phyloP scores from a whole-genome alignment of 164 flowering plant species.

The Pachysandra terminalis region DNA sequence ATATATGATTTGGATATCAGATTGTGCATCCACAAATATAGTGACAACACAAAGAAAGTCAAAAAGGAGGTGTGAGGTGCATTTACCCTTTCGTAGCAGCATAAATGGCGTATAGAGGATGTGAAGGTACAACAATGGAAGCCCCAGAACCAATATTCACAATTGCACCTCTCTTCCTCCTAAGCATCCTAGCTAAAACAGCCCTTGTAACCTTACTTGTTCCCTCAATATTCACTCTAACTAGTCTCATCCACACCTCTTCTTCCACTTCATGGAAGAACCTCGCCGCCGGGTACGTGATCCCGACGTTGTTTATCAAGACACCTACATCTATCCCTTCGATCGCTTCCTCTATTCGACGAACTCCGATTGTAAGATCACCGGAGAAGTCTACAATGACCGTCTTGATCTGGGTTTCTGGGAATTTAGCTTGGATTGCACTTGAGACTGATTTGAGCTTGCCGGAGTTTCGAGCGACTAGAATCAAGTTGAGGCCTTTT shows the following conservation, averaged over 20 bases:
- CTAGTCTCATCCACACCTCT: constrained; percentile 27
- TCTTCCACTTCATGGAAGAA: constrained; percentile 50
- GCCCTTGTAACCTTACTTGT: constrained; percentile 42
- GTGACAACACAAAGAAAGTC: no score
- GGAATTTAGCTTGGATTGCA: constrained; percentile 32
- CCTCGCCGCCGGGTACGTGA: no score
- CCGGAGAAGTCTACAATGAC: constrained; percentile 67
- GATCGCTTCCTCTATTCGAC: no score
- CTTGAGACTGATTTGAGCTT: no score
- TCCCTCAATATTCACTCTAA: constrained; percentile 45
- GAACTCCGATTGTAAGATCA: no score
- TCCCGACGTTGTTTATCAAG: constrained; percentile 58
- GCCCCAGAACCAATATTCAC: constrained; percentile 66
- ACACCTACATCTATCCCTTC: no score
- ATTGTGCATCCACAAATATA: no score
- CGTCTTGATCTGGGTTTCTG: constrained; percentile 39
- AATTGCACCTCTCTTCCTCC: constrained; percentile 46
- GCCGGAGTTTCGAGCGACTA: no score
- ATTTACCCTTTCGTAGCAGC: constrained; percentile 68
- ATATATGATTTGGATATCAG: no score
- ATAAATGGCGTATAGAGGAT: constrained; percentile 48
- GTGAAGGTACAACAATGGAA: constrained; percentile 30
- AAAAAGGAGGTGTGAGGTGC: no score
- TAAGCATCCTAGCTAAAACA: constrained; percentile 46
- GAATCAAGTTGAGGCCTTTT: constrained; percentile 62